phyloP scores from a whole-genome alignment of 169 alveolate genomes.

The Plasmodium relictum region DNA sequence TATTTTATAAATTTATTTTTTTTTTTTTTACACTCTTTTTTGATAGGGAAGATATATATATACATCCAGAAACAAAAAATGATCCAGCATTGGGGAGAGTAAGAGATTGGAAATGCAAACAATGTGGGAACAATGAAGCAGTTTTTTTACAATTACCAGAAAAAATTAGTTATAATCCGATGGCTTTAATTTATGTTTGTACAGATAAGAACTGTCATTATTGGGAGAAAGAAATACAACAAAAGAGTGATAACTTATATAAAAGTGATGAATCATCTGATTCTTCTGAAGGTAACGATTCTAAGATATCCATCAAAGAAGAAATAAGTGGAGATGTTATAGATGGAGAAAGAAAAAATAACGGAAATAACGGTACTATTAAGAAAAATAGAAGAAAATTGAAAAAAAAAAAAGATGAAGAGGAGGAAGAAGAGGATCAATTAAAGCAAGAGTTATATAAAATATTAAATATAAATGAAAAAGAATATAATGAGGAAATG shows the following conservation, averaged over 20 bases:
- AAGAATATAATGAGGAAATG: neutral
- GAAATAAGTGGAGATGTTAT: conserved; percentile 1
- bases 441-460: conserved; percentile 36
- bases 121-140: conserved; percentile 89
- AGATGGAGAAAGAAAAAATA: neutral
- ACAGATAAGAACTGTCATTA: conserved; percentile 85
- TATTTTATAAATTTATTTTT: neutral
- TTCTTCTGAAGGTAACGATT: conserved; percentile 13
- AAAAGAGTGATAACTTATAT: conserved; percentile 58
- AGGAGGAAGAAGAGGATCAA: conserved; percentile 14
- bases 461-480: conserved; percentile 19
- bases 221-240: conserved; percentile 82
- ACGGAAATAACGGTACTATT: neutral
- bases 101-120: conserved; percentile 90
- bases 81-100: conserved; percentile 94
- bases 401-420: neutral
- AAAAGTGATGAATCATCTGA: conserved; percentile 22
- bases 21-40: neutral
- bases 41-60: conserved; percentile 89
- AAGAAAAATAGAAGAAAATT: conserved; percentile 9
- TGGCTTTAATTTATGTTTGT: conserved; percentile 94
- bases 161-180: conserved; percentile 91
- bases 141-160: conserved; percentile 94
- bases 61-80: conserved; percentile 88
- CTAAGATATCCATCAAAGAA: conserved; percentile 24